Evolutionary conservation across 2,329 filamentous ascomycete genomes (phyloP).

Genomic region (Fusarium sp.): DNA sequence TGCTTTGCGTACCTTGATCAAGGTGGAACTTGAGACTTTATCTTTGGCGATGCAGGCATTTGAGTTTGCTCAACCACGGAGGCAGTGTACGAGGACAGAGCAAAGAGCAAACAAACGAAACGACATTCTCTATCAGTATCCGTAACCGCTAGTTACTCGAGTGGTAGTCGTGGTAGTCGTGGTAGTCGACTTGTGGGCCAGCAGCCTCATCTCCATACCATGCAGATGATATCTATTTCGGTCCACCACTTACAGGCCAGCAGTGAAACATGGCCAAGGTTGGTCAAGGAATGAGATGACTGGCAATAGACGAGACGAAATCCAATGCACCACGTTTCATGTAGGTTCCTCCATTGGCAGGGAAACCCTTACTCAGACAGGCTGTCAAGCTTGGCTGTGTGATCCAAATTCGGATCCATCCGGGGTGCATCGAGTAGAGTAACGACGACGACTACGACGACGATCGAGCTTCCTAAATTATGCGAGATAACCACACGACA

Average conservation of each 20-base stretch:
- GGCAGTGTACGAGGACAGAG: not conserved
- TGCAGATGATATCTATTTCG: not conserved
- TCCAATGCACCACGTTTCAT: conserved; percentile 30
- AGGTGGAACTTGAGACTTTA: not conserved
- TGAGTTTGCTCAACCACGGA: not conserved
- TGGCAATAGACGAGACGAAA: conserved; percentile 27
- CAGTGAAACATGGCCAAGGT: conserved; percentile 21
- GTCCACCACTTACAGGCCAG: not conserved
- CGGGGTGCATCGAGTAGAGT: conserved; percentile 11
- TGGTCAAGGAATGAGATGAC: conserved; percentile 23
- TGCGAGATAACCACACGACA: conserved; percentile 1
- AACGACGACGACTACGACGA: not conserved
- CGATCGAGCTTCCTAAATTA: not conserved
- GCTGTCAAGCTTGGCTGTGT: conserved; percentile 21
- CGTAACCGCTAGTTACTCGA: not conserved
- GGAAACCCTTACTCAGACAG: conserved; percentile 21
- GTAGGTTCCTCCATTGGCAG: conserved; percentile 16
- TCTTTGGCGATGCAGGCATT: not conserved
- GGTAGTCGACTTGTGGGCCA: not conserved
- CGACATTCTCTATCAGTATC: not conserved
- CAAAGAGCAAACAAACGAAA: not conserved
- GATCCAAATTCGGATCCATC: conserved; percentile 22
- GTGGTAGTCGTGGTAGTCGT: not conserved
- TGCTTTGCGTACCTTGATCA: not conserved
- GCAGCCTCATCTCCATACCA: not conserved